Conservation (phyloP, 2,329 filamentous ascomycete species). For the Pestalotiopsis fici region DNA sequence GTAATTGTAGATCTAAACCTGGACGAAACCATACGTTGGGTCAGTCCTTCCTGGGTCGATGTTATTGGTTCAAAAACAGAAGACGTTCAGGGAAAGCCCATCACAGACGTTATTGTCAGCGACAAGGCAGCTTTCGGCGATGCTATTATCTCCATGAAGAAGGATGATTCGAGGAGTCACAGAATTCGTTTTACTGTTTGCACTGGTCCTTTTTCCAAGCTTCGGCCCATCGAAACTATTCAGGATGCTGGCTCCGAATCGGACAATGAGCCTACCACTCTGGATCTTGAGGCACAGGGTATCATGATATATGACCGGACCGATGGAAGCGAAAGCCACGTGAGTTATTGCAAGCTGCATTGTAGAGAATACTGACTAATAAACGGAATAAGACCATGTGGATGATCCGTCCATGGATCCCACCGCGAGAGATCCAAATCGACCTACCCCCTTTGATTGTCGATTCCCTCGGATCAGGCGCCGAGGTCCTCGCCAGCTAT, state of each 20-base stretch:
- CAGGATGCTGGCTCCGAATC: conserved; percentile 36
- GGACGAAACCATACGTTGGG: conserved; percentile 90
- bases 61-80: conserved; percentile 81
- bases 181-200: conserved; percentile 80
- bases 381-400: conserved; percentile 79
- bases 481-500: conserved; percentile 92
- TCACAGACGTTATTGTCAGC: conserved; percentile 77
- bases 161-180: conserved; percentile 90
- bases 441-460: conserved; percentile 88
- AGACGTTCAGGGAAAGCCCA: conserved; percentile 72
- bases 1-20: conserved; percentile 93
- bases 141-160: conserved; percentile 84
- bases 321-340: conserved; percentile 86
- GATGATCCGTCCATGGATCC: conserved; percentile 94
- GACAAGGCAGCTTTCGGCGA: conserved; percentile 80
- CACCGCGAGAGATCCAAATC: conserved; percentile 91
- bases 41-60: conserved; percentile 93
- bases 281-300: conserved; percentile 91
- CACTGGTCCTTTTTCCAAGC: conserved; percentile 68
- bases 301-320: conserved; percentile 96
- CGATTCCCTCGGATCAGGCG: conserved; percentile 90
- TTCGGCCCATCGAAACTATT: conserved; percentile 49
- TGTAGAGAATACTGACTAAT: neutral
- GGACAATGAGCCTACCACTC: conserved; percentile 45
- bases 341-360: conserved; percentile 49